Base-by-base conservation (phyloP, 192 early-diverging fungal genomes). In the Piromyces finnis region DNA sequence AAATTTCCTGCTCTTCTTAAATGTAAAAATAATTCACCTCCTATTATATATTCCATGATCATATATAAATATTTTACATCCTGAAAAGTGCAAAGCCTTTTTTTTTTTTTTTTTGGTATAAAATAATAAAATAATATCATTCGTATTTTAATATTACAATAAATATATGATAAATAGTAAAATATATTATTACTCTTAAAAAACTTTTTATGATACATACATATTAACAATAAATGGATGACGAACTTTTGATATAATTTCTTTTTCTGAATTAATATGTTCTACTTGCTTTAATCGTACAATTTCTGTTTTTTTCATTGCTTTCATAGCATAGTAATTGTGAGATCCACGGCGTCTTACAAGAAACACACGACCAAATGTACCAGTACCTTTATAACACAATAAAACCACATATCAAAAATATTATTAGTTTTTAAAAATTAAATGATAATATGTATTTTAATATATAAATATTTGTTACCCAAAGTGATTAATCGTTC, bases 21-120 rank as follows among this genome's bases (percentile, higher is more conserved):
- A 86, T 98, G 97, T 77, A 95, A 96, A 82, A 98, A 98, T 41
- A 98, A 90, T 85, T 98, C 97, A 77, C 97, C 96, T 78, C 96
- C 96, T 36, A 94, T 92, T 28, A 98, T 95, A 83, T 97, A 98
- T 87, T 98, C 97, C 80, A 95, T 87, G 77, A 98, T 87, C 94
- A 98, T 97, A 84, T 95, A 98, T 78, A 98, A 87, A 84, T 95
- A 96, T 77, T 86, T 83, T 79, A 96, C 95, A 85, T 98, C 95
- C 84, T 98, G 96, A 84, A 98, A 97, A 35, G 97, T 98, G 83
- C 95, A 96, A 80, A 94, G 91, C 68, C 93, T 94, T 78, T 28
- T 29, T 41, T 77, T n/a, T n/a, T n/a, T n/a, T n/a, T n/a, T n/a
- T n/a, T n/a, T n/a, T n/a, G n/a, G n/a, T n/a, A n/a, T n/a, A n/a